These are phyloP conservation scores for Aspergillus uvarum DNA, from an alignment of 2,329 filamentous ascomycete genomes.

Conservation along the genomic window DNA sequence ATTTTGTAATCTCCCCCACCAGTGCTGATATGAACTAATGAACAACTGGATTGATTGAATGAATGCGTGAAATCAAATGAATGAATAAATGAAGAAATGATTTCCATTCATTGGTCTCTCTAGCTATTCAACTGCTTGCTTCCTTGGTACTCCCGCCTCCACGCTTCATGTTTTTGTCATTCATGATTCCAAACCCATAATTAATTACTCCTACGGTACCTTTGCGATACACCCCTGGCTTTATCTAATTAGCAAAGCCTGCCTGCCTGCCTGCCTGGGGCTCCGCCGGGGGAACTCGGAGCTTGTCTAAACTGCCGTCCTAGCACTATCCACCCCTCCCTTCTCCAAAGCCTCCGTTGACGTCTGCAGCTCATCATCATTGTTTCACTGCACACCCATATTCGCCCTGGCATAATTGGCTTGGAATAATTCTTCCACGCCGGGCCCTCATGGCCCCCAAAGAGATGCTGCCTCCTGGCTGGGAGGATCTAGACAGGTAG, in stretches of 20 bases:
- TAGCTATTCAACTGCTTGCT: neutral
- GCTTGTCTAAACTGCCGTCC: constrained; percentile 18
- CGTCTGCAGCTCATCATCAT: constrained; percentile 15
- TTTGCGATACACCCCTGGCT: neutral
- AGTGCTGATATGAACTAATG: neutral
- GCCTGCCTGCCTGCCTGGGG: neutral
- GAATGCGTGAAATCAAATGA: neutral
- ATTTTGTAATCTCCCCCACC: too few species aligned
- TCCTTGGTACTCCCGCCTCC: neutral
- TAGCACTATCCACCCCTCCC: constrained; percentile 1
- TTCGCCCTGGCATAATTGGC: constrained; percentile 4
- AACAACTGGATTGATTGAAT: neutral
- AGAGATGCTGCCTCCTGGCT: constrained; percentile 43
- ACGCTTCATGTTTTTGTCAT: neutral
- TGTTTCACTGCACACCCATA: constrained; percentile 7
- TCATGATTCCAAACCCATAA: neutral
- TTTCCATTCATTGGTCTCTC: neutral
- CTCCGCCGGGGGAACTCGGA: too few species aligned
- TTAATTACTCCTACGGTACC: neutral
- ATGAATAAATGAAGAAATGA: neutral
- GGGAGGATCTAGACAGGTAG: constrained; percentile 44
- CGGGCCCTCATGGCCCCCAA: constrained; percentile 42
- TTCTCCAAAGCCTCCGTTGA: constrained; percentile 15
- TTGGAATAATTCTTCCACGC: constrained; percentile 32
- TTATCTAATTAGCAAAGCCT: neutral